Percentiles rank a stretch among this genome's conserved stretches.
Evolutionary conservation across 2,329 filamentous ascomycete genomes (phyloP).

Genomic region (Colletotrichum musicola): DNA sequence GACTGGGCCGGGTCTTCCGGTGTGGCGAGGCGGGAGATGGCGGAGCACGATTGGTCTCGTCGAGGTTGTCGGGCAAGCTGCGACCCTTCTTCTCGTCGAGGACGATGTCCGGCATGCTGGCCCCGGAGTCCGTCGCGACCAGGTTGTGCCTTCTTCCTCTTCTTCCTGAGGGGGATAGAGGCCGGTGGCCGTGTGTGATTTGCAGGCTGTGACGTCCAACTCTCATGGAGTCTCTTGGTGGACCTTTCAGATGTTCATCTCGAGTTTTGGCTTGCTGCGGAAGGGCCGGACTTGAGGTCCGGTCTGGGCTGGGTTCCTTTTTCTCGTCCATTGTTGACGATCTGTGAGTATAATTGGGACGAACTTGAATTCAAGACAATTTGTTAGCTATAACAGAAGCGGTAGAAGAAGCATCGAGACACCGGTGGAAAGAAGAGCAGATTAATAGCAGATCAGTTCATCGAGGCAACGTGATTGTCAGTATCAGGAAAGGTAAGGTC

Average conservation of each 20-base stretch:
- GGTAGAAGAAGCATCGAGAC: no score
- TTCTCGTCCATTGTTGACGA: conserved; percentile 19
- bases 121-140: neutral
- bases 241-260: neutral
- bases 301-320: neutral
- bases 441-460: neutral
- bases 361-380: neutral
- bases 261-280: neutral
- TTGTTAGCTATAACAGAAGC: neutral
- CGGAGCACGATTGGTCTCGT: neutral
- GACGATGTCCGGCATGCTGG: neutral
- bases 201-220: conserved; percentile 35
- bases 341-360: no score
- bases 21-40: neutral
- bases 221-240: neutral
- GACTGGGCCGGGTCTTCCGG: conserved; percentile 11
- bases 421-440: neutral
- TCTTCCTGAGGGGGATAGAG: neutral
- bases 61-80: conserved; percentile 12
- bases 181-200: neutral
- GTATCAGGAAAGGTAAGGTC: no score
- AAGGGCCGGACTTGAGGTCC: neutral
- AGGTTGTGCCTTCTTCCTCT: neutral
- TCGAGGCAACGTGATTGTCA: no score
- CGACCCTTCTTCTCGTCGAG: conserved; percentile 17